Evolutionary conservation across 495 filamentous ascomycete genomes (phyloP), one percentile per base, ranked within the genome.

Genomic region (Terfezia claveryi): DNA sequence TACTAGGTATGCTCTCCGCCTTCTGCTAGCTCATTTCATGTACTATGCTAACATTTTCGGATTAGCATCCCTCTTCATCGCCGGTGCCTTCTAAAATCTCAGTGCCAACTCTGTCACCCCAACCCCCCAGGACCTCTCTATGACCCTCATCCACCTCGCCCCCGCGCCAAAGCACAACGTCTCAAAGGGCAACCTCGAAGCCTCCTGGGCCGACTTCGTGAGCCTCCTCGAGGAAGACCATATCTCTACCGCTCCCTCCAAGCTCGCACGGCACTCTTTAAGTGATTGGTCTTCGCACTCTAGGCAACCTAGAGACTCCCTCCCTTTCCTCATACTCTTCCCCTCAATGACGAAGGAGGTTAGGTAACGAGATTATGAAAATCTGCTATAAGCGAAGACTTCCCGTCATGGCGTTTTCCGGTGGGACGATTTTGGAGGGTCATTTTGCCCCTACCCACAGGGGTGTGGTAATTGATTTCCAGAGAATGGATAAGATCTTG

Each of bases 131-230:
- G 72, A 74, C 8, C 66, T 74, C 10, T 94, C 92, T 12, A 94
- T 87, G n/a, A 69, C 76, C 0, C 74, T 82, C 7, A 77, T 96
- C 17, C 65, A 66, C 41, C 71, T 75, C 27, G 68, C 80, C 23
- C 71, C 68, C 6, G 68, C 78, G 0, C 83, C 82, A 0, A 69
- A 71, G 56, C 85, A 92, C 65, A 78, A 94, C 62, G 74, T 78
- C 51, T 75, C 79, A 37, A 76, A 74, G 52, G 72, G 77, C 16
- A 91, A 88, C 62, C 76, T 96, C 41, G 81, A 96, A 70, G 86
- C 92, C 9, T 85, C 89, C 4, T 98, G 92, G 91, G 72, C 81
- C 5, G 91, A 98, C 66, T 88, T 96, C 63, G 79, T 80, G 44
- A 74, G 76, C 36, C 82, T 98, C 17, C 75, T 96, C 10, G 91